Percentiles rank a stretch among this genome's conserved stretches.
These are phyloP conservation scores for Argentina anserina DNA, from an alignment of 306 rosid species.

Conservation along the genomic window DNA sequence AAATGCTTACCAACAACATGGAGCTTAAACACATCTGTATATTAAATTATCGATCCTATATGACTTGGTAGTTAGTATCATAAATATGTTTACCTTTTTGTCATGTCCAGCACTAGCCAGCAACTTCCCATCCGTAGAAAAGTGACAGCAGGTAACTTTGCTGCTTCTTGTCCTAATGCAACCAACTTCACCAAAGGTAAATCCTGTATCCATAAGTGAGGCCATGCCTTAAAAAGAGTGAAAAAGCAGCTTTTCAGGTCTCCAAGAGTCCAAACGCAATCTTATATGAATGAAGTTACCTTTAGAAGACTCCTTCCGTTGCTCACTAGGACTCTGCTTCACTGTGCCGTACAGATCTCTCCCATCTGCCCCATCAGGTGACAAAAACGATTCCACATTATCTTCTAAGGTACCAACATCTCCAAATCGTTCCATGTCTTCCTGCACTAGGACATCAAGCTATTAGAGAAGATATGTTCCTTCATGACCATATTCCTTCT, in stretches of 20 bases:
- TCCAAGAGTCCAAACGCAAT: not conserved
- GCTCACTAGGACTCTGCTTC: slow-evolving; percentile 59
- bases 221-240: slow-evolving; percentile 20
- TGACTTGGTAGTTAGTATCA: not conserved
- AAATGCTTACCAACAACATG: not conserved
- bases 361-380: slow-evolving; percentile 76
- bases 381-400: slow-evolving; percentile 84
- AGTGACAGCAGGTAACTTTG: slow-evolving; percentile 92
- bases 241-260: not conserved
- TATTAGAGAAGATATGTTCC: slow-evolving; percentile 7
- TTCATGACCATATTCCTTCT: not conserved
- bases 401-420: slow-evolving; percentile 90
- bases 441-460: slow-evolving; percentile 45
- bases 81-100: slow-evolving; percentile 58
- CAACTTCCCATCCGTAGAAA: slow-evolving; percentile 92
- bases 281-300: slow-evolving; percentile 37
- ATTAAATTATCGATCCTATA: not conserved
- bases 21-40: not conserved
- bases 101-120: slow-evolving; percentile 98
- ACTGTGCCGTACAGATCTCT: slow-evolving; percentile 70
- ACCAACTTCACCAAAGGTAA: slow-evolving; percentile 73
- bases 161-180: slow-evolving; percentile 79
- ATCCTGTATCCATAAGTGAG: slow-evolving; percentile 43
- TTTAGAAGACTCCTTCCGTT: slow-evolving; percentile 68
- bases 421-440: slow-evolving; percentile 83